Evolutionary conservation across 768 basidiomycete genomes (phyloP), one percentile per base, ranked within the genome.

Genomic region (Grammothele lineata): DNA sequence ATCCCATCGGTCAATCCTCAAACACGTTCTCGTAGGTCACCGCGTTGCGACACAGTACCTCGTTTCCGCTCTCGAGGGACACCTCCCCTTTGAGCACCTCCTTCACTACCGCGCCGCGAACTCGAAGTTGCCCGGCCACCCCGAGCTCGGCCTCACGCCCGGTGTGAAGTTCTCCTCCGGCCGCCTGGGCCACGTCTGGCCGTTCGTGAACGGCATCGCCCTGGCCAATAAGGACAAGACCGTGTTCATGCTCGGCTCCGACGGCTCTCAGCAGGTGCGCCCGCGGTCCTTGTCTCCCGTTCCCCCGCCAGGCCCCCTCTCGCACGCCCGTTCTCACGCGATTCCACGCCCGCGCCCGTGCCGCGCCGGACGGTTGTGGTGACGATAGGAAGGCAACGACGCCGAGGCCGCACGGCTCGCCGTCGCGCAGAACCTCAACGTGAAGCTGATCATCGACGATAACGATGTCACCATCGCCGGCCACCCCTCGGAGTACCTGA

Each of bases 391-490:
- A 62, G 91, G 91, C 14, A 86, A 92, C 61, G 89, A 92, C 57
- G 90, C 91, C 1, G 91, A 93, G 62, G 91, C 91, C 14, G 91
- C 91, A 12, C 76, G 90, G 15, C 74, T 93, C 25, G 90, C 91
- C 15, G 91, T 91, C 34, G 90, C 91, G 2, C 83, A 92, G 61
- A 66, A 72, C 35, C 71, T 93, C 56, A 90, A 92, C 62, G 78
- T 93, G 65, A 93, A 93, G 67, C 71, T 92, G 46, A 66, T 92
- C 63, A 83, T 93, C 53, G 91, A 93, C 56, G 88, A 92, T 67
- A 92, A 93, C 67, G 84, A 93, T 62, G 90, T 92, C 55, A 92
- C 90, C 7, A 93, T 92, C 50, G 82, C 90, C n/a, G 91, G 91
- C 0, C 89, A 92, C 59, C 91, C 91, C 4, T 91, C 88, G 12